These are phyloP conservation scores for Auricularia sp. DNA, from an alignment of 768 basidiomycete species.

Conservation along the genomic window DNA sequence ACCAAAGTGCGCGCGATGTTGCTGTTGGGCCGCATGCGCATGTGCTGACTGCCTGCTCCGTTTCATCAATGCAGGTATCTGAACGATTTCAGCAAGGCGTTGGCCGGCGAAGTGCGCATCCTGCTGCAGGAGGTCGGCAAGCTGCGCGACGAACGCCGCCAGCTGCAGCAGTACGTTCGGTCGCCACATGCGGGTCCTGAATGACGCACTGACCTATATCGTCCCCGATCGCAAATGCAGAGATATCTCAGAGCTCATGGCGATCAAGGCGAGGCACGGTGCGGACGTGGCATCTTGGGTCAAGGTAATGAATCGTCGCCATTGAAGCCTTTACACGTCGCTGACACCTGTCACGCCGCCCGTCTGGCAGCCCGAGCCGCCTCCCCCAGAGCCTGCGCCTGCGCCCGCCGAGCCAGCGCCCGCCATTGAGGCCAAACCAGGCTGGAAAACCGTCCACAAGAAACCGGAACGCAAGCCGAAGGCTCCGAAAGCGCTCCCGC, in stretches of 20 bases:
- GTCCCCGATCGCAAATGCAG: background rate
- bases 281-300: slow-evolving; percentile 10
- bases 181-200: background rate
- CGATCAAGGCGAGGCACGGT: slow-evolving; percentile 13
- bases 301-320: slow-evolving; percentile 5
- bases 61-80: slow-evolving; percentile 31
- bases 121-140: slow-evolving; percentile 51
- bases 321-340: background rate
- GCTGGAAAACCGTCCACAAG: slow-evolving; percentile 10
- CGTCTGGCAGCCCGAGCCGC: background rate
- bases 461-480: slow-evolving; percentile 7
- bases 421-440: slow-evolving; percentile 9
- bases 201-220: background rate
- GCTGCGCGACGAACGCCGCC: slow-evolving; percentile 46
- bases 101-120: slow-evolving; percentile 51
- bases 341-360: background rate
- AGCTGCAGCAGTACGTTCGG: slow-evolving; percentile 37
- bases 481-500: slow-evolving; percentile 8
- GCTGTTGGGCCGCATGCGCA: background rate
- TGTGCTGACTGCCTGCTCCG: background rate
- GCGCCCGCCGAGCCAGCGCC: slow-evolving; percentile 5
- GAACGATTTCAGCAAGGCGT: slow-evolving; percentile 53
- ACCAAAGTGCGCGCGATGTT: background rate
- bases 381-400: slow-evolving; percentile 4
- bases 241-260: slow-evolving; percentile 13